Evolutionary conservation across 2,329 filamentous ascomycete species (phyloP).

Genomic region (Monilinia aucupariae): DNA sequence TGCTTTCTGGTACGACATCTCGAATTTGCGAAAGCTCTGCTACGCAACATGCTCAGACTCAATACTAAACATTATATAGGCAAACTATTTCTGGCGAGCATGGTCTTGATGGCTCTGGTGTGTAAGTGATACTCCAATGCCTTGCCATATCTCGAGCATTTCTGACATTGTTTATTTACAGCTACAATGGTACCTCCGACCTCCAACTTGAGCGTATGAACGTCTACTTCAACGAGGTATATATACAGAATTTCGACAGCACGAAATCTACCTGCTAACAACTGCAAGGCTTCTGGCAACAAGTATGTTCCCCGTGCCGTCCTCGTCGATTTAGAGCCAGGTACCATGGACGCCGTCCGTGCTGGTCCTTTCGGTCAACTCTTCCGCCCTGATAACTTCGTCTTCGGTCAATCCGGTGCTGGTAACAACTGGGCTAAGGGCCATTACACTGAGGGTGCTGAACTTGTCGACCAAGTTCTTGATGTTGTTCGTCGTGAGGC

Average conservation of each 20-base stretch:
- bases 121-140: slow-evolving; percentile 55
- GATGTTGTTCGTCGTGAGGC: slow-evolving; percentile 98
- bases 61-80: slow-evolving; percentile 47
- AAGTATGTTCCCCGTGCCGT: slow-evolving; percentile 99
- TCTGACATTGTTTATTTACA: slow-evolving; percentile 38
- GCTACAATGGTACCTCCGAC: slow-evolving; percentile 96
- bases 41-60: slow-evolving; percentile 32
- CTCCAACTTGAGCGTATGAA: slow-evolving; percentile 99
- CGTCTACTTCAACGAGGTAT: slow-evolving; percentile 95
- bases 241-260: slow-evolving; percentile 12
- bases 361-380: slow-evolving; percentile 97
- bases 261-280: slow-evolving; percentile 29
- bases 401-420: slow-evolving; percentile 98
- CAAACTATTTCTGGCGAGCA: slow-evolving; percentile 85
- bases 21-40: slow-evolving; percentile 20
- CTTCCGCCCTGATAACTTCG: slow-evolving; percentile 99
- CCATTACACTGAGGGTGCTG: slow-evolving; percentile 99
- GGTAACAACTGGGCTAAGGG: slow-evolving; percentile 99
- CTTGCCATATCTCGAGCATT: slow-evolving; percentile 24
- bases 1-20: slow-evolving; percentile 80
- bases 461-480: slow-evolving; percentile 96
- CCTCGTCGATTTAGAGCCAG: slow-evolving; percentile 98
- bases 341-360: slow-evolving; percentile 99
- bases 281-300: slow-evolving; percentile 77
- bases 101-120: slow-evolving; percentile 93